Conservation (phyloP, 352 stramenopile species). For the Globisporangium cystogenes region DNA sequence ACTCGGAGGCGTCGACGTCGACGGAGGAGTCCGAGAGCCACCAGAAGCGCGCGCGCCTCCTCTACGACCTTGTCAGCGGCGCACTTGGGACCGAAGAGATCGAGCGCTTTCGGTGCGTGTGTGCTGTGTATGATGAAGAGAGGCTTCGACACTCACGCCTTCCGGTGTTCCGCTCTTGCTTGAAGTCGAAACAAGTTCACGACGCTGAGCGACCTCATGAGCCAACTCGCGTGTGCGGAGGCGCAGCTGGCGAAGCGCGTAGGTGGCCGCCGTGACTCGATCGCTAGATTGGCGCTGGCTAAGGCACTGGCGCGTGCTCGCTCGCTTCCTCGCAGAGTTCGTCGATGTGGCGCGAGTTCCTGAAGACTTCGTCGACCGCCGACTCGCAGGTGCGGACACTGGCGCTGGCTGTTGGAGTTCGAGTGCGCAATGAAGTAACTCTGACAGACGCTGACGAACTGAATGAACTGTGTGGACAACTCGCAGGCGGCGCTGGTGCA, state of each 20-base stretch:
- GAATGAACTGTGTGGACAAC: background rate
- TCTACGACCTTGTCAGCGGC: conserved; percentile 41
- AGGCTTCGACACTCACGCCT: background rate
- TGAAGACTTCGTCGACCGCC: conserved; percentile 29
- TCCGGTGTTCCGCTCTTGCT: background rate
- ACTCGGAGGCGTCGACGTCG: conserved; percentile 20
- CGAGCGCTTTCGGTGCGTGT: conserved; percentile 37
- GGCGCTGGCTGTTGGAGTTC: background rate
- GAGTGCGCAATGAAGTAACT: background rate
- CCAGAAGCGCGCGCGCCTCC: conserved; percentile 31
- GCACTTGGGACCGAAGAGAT: conserved; percentile 61
- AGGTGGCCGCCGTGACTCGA: background rate
- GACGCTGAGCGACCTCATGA: conserved; percentile 38
- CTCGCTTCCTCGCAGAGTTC: conserved; percentile 15
- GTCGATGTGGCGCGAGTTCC: conserved; percentile 43
- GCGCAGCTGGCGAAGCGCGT: conserved; percentile 52
- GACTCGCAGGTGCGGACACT: conserved; percentile 24
- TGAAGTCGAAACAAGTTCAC: conserved; percentile 32
- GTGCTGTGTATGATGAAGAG: too few species aligned
- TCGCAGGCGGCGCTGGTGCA: conserved; percentile 18
- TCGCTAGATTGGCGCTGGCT: background rate
- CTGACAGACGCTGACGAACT: background rate
- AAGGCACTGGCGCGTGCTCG: background rate
- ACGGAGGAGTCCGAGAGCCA: conserved; percentile 30
- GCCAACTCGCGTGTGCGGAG: conserved; percentile 55